A percentile compares a stretch with the other conserved stretches of the same genome.
Evolutionary conservation across 306 rosid species (phyloP).

Genomic region (Malus asiatica): DNA sequence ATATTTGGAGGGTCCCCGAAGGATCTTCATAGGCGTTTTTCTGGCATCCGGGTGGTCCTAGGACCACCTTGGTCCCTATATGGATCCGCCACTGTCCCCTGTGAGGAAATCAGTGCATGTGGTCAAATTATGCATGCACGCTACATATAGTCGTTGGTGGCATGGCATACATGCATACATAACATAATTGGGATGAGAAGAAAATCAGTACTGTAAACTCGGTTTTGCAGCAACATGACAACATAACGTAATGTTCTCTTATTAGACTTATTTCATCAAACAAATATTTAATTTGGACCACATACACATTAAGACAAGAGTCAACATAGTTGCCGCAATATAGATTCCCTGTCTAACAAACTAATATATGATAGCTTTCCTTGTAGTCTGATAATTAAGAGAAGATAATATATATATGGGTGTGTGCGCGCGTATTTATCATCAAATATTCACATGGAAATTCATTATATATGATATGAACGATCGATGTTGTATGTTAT

Average conservation of each 20-base stretch:
- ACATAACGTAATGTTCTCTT: no score
- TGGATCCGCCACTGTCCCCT: not conserved
- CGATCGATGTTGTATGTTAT: not conserved
- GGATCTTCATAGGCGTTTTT: no score
- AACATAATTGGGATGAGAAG: not conserved
- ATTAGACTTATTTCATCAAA: no score
- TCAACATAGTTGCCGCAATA: not conserved
- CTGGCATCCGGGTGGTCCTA: no score
- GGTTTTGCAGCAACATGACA: no score
- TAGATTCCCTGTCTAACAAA: not conserved
- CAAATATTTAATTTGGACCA: no score
- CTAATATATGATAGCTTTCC: no score
- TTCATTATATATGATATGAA: not conserved
- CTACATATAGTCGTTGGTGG: not conserved
- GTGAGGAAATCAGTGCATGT: constrained; percentile 1
- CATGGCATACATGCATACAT: not conserved
- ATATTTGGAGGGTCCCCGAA: no score
- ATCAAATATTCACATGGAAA: not conserved
- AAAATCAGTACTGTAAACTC: not conserved
- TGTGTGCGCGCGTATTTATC: no score
- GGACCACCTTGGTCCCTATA: no score
- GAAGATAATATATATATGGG: no score
- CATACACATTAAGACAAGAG: not conserved
- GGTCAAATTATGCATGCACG: not conserved
- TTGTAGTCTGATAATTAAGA: no score